Evolutionary conservation across 495 filamentous ascomycete species (phyloP).

Genomic region (Trichoderma orchidacearum): DNA sequence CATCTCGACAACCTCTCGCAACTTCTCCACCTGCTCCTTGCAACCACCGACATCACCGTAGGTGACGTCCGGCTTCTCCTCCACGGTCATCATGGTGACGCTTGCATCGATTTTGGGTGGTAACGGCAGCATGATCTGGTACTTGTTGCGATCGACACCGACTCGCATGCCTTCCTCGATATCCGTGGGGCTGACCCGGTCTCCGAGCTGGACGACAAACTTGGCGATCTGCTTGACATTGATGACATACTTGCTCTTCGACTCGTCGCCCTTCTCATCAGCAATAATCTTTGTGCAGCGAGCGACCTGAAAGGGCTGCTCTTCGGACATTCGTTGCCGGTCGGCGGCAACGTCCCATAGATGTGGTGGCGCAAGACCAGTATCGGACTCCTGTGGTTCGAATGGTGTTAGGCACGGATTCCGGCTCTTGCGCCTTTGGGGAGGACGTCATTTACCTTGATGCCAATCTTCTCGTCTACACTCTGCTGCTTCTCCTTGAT

Average conservation of each 20-base stretch:
- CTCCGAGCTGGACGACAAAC: constrained; percentile 96
- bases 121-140: constrained; percentile 94
- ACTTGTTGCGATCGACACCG: constrained; percentile 96
- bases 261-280: constrained; percentile 76
- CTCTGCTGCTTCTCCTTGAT: constrained; percentile 95
- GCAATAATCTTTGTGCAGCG: constrained; percentile 98
- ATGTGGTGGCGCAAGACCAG: constrained; percentile 92
- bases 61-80: constrained; percentile 98
- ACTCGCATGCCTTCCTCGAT: constrained; percentile 99
- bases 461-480: constrained; percentile 93
- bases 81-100: constrained; percentile 99
- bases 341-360: constrained; percentile 98
- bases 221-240: constrained; percentile 99
- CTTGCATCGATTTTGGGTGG: constrained; percentile 98
- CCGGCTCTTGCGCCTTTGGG: neutral
- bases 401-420: neutral
- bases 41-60: constrained; percentile 98
- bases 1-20: constrained; percentile 97
- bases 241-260: constrained; percentile 99
- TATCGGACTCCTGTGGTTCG: constrained; percentile 75
- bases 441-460: constrained; percentile 25
- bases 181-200: constrained; percentile 94
- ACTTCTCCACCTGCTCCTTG: constrained; percentile 99
- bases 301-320: constrained; percentile 94
- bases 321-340: constrained; percentile 93